Percentiles rank a stretch among this genome's conserved stretches.
These are phyloP conservation scores for Erysimum cheiranthoides DNA, from an alignment of 345 rosid genomes.

Conservation along the genomic window DNA sequence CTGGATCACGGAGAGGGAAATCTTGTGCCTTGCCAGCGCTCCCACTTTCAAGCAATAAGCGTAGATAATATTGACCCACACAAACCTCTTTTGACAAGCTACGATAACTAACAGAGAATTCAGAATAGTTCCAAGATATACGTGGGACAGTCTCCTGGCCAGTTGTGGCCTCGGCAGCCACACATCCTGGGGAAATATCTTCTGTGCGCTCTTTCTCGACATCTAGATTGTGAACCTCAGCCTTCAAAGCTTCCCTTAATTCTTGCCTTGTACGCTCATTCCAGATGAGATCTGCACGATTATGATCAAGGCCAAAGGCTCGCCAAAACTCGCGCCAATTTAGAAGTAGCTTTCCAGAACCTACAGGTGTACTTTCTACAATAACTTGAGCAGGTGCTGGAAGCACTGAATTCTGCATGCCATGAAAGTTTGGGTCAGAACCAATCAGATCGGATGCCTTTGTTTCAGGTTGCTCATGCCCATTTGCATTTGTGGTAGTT, in stretches of 20 bases:
- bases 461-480: constrained; percentile 57
- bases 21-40: constrained; percentile 91
- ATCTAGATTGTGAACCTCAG: constrained; percentile 95
- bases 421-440: constrained; percentile 54
- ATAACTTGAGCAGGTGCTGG: constrained; percentile 99
- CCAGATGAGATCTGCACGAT: constrained; percentile 99
- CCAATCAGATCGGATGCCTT: constrained; percentile 53
- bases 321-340: constrained; percentile 99
- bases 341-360: constrained; percentile 88
- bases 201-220: constrained; percentile 97
- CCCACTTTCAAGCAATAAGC: constrained; percentile 95
- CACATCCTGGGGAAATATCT: constrained; percentile 89
- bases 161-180: constrained; percentile 54
- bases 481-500: constrained; percentile 48
- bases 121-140: constrained; percentile 98
- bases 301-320: constrained; percentile 97
- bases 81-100: constrained; percentile 99
- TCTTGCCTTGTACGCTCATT: constrained; percentile 99
- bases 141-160: constrained; percentile 82
- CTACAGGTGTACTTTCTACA: constrained; percentile 89
- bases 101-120: constrained; percentile 85
- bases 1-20: constrained; percentile 97
- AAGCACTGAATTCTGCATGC: constrained; percentile 60
- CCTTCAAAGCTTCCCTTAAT: constrained; percentile 93
- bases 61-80: constrained; percentile 97